Conservation (phyloP, 495 filamentous ascomycete genomes). For the Penicillium crystallinum region DNA sequence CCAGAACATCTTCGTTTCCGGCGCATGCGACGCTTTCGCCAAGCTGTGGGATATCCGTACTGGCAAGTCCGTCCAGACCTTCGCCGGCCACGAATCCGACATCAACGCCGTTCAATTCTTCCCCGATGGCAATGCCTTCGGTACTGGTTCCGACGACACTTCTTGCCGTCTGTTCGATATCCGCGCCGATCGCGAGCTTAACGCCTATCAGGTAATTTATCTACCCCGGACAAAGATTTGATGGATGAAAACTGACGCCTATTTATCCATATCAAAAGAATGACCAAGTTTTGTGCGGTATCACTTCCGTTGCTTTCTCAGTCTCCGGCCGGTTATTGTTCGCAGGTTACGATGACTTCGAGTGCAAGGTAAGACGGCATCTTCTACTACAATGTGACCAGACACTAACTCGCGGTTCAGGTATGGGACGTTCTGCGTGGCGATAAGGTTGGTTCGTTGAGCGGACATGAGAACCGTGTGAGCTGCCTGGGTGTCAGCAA, state of each 20-base stretch:
- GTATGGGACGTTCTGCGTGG: constrained; percentile 97
- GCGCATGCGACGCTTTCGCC: constrained; percentile 96
- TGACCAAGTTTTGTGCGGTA: constrained; percentile 94
- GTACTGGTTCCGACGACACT: constrained; percentile 96
- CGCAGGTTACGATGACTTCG: constrained; percentile 97
- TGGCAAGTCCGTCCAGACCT: constrained; percentile 97
- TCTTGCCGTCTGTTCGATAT: constrained; percentile 98
- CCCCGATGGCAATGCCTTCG: constrained; percentile 97
- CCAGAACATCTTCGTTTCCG: constrained; percentile 93
- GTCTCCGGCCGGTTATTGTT: constrained; percentile 95
- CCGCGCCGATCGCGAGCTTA: constrained; percentile 90
- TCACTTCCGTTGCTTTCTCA: constrained; percentile 96
- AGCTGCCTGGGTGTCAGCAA: constrained; percentile 98
- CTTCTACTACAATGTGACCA: neutral
- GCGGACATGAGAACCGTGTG: constrained; percentile 97
- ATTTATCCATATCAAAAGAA: constrained; percentile 52
- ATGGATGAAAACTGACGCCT: constrained; percentile 9
- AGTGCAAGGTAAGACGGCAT: constrained; percentile 80
- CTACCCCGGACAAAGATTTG: neutral
- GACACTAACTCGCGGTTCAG: constrained; percentile 40
- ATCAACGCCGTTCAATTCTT: constrained; percentile 99
- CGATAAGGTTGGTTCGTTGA: constrained; percentile 92
- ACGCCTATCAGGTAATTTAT: constrained; percentile 81
- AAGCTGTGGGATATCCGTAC: constrained; percentile 99
- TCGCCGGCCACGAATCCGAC: constrained; percentile 96